phyloP scores from a whole-genome alignment of 345 rosid genomes.

The Corchorus capsularis region DNA sequence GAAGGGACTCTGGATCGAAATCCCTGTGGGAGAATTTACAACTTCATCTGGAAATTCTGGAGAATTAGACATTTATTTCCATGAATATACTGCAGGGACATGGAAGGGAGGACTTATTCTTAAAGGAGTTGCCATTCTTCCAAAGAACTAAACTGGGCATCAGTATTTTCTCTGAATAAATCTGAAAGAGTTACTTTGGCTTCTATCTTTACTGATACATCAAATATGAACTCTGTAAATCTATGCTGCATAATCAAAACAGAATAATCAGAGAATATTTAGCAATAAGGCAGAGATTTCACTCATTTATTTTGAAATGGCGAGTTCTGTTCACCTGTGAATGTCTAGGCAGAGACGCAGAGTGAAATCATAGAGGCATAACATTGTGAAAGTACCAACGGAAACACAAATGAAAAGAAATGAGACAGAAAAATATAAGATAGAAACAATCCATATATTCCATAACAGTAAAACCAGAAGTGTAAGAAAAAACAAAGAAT shows the following conservation, averaged over 20 bases:
- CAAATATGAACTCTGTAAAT: neutral
- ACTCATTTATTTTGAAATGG: neutral
- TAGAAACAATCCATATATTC: neutral
- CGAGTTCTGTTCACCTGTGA: neutral
- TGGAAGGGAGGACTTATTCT: constrained; percentile 70
- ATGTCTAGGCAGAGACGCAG: too few species aligned
- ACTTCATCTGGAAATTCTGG: too few species aligned
- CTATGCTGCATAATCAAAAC: neutral
- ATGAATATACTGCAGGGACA: constrained; percentile 42
- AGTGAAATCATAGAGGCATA: too few species aligned
- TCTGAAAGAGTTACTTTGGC: neutral
- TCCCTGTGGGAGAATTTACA: too few species aligned
- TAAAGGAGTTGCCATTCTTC: constrained; percentile 57
- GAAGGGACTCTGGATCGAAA: too few species aligned
- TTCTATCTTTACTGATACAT: neutral
- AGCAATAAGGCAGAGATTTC: neutral
- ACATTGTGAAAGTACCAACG: neutral
- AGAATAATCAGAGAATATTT: neutral
- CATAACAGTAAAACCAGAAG: neutral
- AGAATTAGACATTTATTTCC: constrained; percentile 47
- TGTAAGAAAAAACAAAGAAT: neutral
- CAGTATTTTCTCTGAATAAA: neutral
- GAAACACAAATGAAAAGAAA: neutral
- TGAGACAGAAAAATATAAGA: neutral
- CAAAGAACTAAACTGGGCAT: constrained; percentile 20